These are phyloP conservation scores for Brassica rapa DNA, from an alignment of 345 rosid species.

Conservation along the genomic window DNA sequence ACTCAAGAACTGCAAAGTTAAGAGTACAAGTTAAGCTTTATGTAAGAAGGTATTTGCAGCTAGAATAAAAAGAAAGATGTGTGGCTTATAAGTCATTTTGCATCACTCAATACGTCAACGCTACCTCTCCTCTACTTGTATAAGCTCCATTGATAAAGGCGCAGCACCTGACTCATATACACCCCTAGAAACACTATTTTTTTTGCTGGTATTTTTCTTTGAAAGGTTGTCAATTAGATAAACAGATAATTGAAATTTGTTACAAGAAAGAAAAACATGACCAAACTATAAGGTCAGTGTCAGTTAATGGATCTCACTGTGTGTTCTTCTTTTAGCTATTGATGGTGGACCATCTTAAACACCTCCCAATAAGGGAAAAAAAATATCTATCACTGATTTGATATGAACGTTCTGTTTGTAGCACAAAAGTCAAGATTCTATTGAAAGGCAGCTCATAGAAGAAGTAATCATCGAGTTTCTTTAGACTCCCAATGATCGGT, in stretches of 20 bases:
- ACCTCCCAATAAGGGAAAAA: slow-evolving; percentile 22
- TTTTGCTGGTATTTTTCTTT: slow-evolving; percentile 16
- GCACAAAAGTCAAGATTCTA: slow-evolving; percentile 14
- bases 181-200: slow-evolving; percentile 29
- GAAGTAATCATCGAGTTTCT: neutral
- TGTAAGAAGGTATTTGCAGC: slow-evolving; percentile 23
- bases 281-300: slow-evolving; percentile 34
- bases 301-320: slow-evolving; percentile 44
- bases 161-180: slow-evolving; percentile 20
- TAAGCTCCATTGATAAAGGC: slow-evolving; percentile 34
- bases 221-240: slow-evolving; percentile 11
- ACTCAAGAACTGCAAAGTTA: neutral
- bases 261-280: slow-evolving; percentile 5
- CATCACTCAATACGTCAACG: slow-evolving; percentile 38
- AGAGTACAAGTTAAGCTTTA: slow-evolving; percentile 20
- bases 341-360: slow-evolving; percentile 45
- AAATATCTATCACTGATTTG: slow-evolving; percentile 29
- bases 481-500: no score
- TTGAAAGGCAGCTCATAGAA: slow-evolving; percentile 13
- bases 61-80: neutral
- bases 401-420: slow-evolving; percentile 28
- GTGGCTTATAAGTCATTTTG: slow-evolving; percentile 18
- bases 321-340: slow-evolving; percentile 29
- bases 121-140: slow-evolving; percentile 28
- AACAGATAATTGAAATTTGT: neutral